Conservation (phyloP, 306 rosid species). For the Argentina anserina region DNA sequence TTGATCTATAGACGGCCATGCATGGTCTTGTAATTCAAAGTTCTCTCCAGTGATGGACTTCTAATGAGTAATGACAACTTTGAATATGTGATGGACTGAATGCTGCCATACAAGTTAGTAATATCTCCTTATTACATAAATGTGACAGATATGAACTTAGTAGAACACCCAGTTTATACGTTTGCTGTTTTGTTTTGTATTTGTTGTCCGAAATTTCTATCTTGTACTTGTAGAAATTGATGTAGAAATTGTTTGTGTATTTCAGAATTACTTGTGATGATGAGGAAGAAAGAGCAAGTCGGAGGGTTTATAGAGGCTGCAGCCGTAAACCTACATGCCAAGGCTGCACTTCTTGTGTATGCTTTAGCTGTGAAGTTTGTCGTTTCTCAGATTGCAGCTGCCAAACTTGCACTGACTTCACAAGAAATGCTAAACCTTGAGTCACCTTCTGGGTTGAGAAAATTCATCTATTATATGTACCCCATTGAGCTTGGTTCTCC, state of each 20-base stretch:
- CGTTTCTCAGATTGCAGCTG: slow-evolving; percentile 94
- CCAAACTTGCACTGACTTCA: slow-evolving; percentile 95
- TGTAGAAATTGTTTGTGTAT: background rate
- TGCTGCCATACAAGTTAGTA: background rate
- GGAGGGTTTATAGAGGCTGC: slow-evolving; percentile 87
- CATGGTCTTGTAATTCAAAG: background rate
- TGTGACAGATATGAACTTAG: background rate
- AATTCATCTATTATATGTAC: slow-evolving; percentile 3
- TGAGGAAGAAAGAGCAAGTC: slow-evolving; percentile 90
- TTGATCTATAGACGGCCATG: background rate
- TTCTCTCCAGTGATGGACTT: background rate
- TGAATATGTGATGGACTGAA: background rate
- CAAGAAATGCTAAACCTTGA: slow-evolving; percentile 67
- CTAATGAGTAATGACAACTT: background rate
- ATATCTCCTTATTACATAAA: background rate
- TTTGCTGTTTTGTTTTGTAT: background rate
- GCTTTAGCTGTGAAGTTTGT: slow-evolving; percentile 87
- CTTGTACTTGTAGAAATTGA: background rate
- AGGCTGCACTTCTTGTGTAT: slow-evolving; percentile 96
- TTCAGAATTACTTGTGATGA: slow-evolving; percentile 75
- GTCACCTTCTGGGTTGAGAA: background rate
- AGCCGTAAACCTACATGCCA: slow-evolving; percentile 73
- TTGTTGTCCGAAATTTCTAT: background rate
- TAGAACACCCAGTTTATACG: background rate
- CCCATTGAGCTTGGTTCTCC: slow-evolving; percentile 15